phyloP scores from a whole-genome alignment of 345 rosid genomes.

The Cardamine chenopodiifolia region DNA sequence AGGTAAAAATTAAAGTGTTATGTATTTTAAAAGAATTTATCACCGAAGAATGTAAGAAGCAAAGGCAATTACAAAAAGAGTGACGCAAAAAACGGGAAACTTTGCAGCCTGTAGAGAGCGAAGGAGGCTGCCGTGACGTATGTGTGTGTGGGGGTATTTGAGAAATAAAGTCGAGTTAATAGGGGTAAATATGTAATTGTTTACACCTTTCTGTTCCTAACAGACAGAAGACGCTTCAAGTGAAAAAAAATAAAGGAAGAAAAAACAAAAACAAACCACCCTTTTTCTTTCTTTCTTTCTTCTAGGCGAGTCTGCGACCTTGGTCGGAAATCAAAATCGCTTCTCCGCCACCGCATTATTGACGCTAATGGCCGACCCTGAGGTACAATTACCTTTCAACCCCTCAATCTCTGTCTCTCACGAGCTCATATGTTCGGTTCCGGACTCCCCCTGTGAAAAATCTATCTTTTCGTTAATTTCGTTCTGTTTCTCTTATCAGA shows the following conservation, averaged over 20 bases:
- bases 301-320: constrained; percentile 41
- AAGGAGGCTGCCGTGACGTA: constrained; percentile 27
- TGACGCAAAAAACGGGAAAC: constrained; percentile 37
- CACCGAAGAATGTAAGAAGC: not conserved
- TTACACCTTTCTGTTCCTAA: constrained; percentile 62
- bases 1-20: not conserved
- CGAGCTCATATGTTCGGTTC: constrained; percentile 10
- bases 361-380: constrained; percentile 56
- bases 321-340: constrained; percentile 48
- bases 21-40: not conserved
- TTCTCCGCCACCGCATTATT: constrained; percentile 44
- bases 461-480: not conserved
- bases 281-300: constrained; percentile 19
- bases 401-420: constrained; percentile 32
- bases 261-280: constrained; percentile 37
- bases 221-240: constrained; percentile 69
- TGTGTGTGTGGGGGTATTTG: constrained; percentile 30
- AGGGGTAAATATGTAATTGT: constrained; percentile 43
- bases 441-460: not conserved
- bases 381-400: constrained; percentile 47
- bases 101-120: constrained; percentile 26
- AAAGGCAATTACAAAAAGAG: not conserved
- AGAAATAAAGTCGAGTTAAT: constrained; percentile 27
- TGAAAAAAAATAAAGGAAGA: constrained; percentile 5
- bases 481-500: not conserved